Evolutionary conservation across 768 basidiomycete species (phyloP), one percentile per base, ranked within the genome.

Genomic region (Pholiota molesta): DNA sequence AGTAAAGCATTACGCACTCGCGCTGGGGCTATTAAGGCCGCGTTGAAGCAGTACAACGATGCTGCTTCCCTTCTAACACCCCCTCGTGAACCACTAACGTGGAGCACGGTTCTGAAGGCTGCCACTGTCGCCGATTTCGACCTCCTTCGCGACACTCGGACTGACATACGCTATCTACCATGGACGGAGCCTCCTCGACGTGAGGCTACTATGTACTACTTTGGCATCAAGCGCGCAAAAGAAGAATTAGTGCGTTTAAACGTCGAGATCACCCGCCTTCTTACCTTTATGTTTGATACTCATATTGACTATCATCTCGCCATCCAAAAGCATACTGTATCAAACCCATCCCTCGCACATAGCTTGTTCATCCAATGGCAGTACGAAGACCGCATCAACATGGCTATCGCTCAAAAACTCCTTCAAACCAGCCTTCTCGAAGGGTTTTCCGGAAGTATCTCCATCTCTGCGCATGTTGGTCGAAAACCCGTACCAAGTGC

Each of bases 261-360:
- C 23, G 40, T 57, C 14, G 56, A 57, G 26, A 57, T 45, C 14
- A 33, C 3, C 10, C 42, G 56, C 1, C 28, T 57, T 3, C 44
- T 57, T 2, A 45, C 42, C 3, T 57, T 44, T 33, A 57, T 63
- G 65, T 44, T n/a, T 7, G n/a, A 44, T 7, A 21, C 19, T 2
- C 42, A 44, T 16, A 7, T 19, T 0, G n/a, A 44, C 16, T 44
- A 44, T 16, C n/a, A 44, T 1, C n/a, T 7, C 17, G 42, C 42
- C 6, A 17, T 44, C 6, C 42, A 44, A 16, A 14, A 44, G 4
- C 16, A 16, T 21, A 2, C 7, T 16, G n/a, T 1, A 14, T 2
- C n/a, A 14, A 1, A 44, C 0, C 42, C 42, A 1, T 4, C 42
- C 42, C 19, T 44, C 17, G 42, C 42, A 2, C 42, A 44, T 44